These are phyloP conservation scores for Nannochloropsis gaditana DNA, from an alignment of 108 stramenopile species.

Conservation along the genomic window DNA sequence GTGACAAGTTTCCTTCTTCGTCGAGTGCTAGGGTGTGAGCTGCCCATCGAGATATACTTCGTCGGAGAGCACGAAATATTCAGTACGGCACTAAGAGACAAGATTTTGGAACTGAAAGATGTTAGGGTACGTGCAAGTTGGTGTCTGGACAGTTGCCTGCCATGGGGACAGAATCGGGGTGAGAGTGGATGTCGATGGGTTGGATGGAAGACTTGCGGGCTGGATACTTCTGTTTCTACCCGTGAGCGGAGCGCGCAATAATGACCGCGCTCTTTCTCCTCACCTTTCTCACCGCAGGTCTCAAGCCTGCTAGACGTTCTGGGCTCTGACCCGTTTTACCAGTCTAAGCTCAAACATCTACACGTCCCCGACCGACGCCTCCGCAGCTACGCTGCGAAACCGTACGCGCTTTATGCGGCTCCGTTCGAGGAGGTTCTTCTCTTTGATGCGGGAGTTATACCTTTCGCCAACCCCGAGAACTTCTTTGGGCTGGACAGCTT, in stretches of 20 bases:
- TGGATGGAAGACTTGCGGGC: no score
- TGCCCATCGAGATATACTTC: not conserved
- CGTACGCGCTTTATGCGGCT: not conserved
- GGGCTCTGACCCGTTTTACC: not conserved
- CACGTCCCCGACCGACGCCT: not conserved
- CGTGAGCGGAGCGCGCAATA: not conserved
- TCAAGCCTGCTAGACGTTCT: not conserved
- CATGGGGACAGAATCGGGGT: no score
- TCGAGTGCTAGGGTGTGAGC: not conserved
- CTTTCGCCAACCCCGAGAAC: not conserved
- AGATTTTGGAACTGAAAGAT: not conserved
- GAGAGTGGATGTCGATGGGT: no score
- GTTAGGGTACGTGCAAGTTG: not conserved
- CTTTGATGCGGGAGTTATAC: constrained; percentile 11
- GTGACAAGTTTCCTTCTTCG: constrained; percentile 11
- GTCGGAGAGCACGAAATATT: not conserved
- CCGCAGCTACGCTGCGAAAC: constrained; percentile 6
- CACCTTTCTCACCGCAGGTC: not conserved
- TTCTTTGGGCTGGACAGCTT: not conserved
- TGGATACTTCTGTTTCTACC: no score
- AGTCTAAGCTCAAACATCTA: not conserved
- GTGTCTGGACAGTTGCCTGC: no score
- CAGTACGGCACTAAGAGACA: not conserved
- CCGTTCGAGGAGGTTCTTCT: not conserved
- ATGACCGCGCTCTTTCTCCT: not conserved